Evolutionary conservation across 2,329 filamentous ascomycete species (phyloP), one percentile per base, ranked within the genome.

Genomic region (Penicillium sp.): DNA sequence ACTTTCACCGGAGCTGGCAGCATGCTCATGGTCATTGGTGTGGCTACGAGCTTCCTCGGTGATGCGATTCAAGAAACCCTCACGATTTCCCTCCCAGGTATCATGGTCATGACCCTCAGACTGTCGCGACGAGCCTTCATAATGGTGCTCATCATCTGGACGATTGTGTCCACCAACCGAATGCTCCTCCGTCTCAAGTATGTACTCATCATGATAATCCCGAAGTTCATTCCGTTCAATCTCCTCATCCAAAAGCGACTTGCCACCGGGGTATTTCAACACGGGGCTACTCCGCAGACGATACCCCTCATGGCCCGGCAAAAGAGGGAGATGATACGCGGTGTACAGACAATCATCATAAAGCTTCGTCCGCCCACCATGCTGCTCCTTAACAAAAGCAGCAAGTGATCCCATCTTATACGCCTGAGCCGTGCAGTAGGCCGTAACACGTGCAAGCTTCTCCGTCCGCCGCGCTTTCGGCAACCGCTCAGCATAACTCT

Each of bases 301-400:
- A 73, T 92, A 97, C 1, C 94, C 93, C 46, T 96, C 91, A 44
- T 81, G 85, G 1, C 93, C 94, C 2, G 90, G 88, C 51, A 97
- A 80, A 16, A 99, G 78, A 5, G 94, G 94, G 30, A 97, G 78
- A 70, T 97, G 92, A 73, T 99, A 99, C 45, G 96, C 93, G 26
- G 88, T 90, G 71, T 99, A 99, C 25, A 99, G 79, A 69, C 94
- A 99, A 73, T 99, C 94, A 73, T 99, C 94, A 75, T 99, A 99
- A 5, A 97, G 81, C 75, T 99, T 99, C 14, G 93, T 96, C 75
- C 91, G 88, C 1, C 92, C 93, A 31, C 89, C 87, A 75, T 99
- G 94, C 67, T 88, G 88, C 61, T 90, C 89, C 65, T 89, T 88
- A 58, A 97, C 80, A 70, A 99, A 99, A 33, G 90, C 85, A 14